Conservation (phyloP, 108 stramenopile species). For the Cyclotella atomus region DNA sequence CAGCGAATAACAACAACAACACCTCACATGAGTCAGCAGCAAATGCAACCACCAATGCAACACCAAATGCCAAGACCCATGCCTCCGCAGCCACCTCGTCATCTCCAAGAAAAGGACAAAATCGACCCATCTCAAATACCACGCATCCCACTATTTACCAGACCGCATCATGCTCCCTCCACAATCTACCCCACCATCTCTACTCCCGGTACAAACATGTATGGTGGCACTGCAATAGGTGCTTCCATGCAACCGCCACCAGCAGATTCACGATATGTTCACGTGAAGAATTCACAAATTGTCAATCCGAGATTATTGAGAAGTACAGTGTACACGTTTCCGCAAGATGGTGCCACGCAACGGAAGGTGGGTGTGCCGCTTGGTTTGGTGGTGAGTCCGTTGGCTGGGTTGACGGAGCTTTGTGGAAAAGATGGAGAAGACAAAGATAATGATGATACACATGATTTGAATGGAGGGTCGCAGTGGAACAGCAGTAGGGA, state of each 20-base stretch:
- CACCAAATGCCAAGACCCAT: conserved; percentile 4
- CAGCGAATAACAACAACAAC: neutral
- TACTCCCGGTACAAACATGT: conserved; percentile 32
- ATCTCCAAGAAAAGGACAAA: conserved; percentile 28
- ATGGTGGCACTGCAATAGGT: neutral
- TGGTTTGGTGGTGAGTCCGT: conserved; percentile 64
- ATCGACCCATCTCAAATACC: conserved; percentile 67
- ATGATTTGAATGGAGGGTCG: conserved; percentile 8
- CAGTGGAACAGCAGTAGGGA: conserved; percentile 17
- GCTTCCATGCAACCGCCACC: conserved; percentile 48
- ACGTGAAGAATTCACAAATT: conserved; percentile 64
- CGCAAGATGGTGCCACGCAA: conserved; percentile 49
- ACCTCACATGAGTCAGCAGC: conserved; percentile 3
- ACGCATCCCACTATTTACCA: conserved; percentile 59
- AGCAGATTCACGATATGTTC: conserved; percentile 61
- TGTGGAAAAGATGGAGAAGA: neutral
- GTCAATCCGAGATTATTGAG: conserved; percentile 69
- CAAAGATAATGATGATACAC: neutral
- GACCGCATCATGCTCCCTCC: conserved; percentile 57
- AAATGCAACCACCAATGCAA: conserved; percentile 5
- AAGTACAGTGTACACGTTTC: conserved; percentile 63
- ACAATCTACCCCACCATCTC: conserved; percentile 34
- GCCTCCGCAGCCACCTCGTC: neutral
- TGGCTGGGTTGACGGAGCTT: conserved; percentile 54
- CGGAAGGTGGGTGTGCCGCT: conserved; percentile 60